phyloP scores from a whole-genome alignment of 176 grass and related monocot species.

The Avena sativa region DNA sequence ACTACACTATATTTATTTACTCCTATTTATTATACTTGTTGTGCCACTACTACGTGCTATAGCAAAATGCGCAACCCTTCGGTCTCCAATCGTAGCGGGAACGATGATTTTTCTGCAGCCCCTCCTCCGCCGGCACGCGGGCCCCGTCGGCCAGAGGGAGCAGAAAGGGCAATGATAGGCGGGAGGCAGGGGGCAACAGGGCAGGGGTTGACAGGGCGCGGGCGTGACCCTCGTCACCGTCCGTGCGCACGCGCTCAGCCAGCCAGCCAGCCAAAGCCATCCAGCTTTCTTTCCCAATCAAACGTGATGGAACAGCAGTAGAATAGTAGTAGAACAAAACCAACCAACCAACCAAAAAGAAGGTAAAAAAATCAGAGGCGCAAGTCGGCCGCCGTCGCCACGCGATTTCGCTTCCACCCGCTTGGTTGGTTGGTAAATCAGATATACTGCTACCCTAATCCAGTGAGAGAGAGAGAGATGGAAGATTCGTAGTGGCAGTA shows the following conservation, averaged over 20 bases:
- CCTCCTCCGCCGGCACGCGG: too few species aligned
- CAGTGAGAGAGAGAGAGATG: background rate
- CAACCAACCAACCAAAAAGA: background rate
- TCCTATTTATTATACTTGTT: too few species aligned
- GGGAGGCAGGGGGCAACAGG: background rate
- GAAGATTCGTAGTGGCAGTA: background rate
- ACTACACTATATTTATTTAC: background rate
- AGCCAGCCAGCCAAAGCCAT: background rate
- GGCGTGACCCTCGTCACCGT: background rate
- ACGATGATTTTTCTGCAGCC: background rate
- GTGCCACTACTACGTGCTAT: too few species aligned
- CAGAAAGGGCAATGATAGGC: background rate
- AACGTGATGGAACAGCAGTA: background rate
- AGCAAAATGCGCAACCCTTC: too few species aligned
- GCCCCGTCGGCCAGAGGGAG: background rate
- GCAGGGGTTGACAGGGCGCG: background rate
- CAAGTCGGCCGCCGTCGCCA: background rate
- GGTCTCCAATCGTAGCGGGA: background rate
- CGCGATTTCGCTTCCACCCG: background rate
- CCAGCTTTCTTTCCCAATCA: constrained; percentile 31
- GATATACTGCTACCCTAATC: too few species aligned
- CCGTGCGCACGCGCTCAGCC: background rate
- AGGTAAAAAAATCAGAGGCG: background rate
- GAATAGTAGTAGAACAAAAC: background rate
- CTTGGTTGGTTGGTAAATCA: background rate